Evolutionary conservation across 2,329 filamentous ascomycete species (phyloP).

Genomic region (Colletotrichum simmondsii): DNA sequence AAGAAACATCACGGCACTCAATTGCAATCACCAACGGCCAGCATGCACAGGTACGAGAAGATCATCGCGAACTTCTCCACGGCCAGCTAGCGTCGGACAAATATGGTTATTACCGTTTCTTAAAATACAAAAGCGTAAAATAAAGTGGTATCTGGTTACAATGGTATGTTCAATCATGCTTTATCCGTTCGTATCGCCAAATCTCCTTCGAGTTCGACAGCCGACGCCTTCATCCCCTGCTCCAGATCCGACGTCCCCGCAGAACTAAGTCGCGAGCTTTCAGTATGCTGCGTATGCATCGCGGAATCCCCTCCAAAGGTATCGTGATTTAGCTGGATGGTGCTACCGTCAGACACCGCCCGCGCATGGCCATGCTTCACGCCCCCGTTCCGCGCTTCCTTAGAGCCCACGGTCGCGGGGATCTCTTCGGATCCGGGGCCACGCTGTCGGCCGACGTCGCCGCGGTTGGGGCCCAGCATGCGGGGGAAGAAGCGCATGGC

Average conservation of each 20-base stretch:
- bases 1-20: background rate
- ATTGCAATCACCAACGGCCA: background rate
- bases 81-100: background rate
- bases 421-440: background rate
- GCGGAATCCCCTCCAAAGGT: background rate
- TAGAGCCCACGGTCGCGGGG: slow-evolving; percentile 4
- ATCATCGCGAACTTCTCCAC: background rate
- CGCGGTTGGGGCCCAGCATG: background rate
- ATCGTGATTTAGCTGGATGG: background rate
- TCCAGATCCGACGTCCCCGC: background rate
- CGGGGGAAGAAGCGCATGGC: slow-evolving; percentile 42
- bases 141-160: background rate
- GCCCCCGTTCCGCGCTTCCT: background rate
- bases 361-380: background rate
- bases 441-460: background rate
- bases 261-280: background rate
- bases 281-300: background rate
- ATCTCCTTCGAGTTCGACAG: background rate
- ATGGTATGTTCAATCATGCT: background rate
- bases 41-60: background rate
- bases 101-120: background rate
- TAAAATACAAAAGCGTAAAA: background rate
- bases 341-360: background rate
- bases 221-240: background rate
- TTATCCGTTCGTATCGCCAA: background rate